Base-by-base conservation (phyloP, 2,329 filamentous ascomycete genomes). In the Phialophora verrucosa region DNA sequence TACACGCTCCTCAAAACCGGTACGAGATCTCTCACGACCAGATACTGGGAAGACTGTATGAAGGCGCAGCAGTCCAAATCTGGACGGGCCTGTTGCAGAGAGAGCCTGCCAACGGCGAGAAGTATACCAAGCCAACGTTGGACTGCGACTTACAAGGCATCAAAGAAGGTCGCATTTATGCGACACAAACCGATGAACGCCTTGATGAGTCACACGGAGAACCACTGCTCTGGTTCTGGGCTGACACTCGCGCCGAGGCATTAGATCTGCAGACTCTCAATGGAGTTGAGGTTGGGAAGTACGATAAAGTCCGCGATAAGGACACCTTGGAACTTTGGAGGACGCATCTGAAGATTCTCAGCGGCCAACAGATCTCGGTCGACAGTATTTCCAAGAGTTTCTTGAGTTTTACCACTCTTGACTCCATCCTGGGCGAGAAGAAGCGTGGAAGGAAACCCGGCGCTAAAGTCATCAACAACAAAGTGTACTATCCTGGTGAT, bases 191-290 rank as follows among this genome's bases (percentile, higher is more conserved):
- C 17, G 84, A 88, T 64, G 67, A 76, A 0, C 83, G 85, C 2
- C 84, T 88, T 31, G 72, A 76, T 0, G 68, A 74, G 12, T 53
- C 57, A 3, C 59, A 72, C 1, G 79, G 77, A 14, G 63, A 59
- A 51, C 56, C 69, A n/a, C 25, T 72, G 17, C 49, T 51, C 12
- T 88, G 85, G 85, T 86, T 83, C 73, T 87, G 84, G 82, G 85
- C 81, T 0, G 85, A 88, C 60, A 79, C 79, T 25, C 80, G 87
- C 0, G 82, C 82, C 0, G 83, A 88, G 56, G 83, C 85, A 0
- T 79, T 89, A 0, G 84, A 84, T 31, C 72, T 89, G 5, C 81
- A 82, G 31, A 82, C 82, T 2, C 74, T 88, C 44, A 88, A 87
- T 66, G 83, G 83, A 1, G 72, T 82, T 1, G 83, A 85, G 32